These are phyloP conservation scores for Penicillium rolfsii DNA, from an alignment of 2,329 filamentous ascomycete genomes.

Conservation along the genomic window DNA sequence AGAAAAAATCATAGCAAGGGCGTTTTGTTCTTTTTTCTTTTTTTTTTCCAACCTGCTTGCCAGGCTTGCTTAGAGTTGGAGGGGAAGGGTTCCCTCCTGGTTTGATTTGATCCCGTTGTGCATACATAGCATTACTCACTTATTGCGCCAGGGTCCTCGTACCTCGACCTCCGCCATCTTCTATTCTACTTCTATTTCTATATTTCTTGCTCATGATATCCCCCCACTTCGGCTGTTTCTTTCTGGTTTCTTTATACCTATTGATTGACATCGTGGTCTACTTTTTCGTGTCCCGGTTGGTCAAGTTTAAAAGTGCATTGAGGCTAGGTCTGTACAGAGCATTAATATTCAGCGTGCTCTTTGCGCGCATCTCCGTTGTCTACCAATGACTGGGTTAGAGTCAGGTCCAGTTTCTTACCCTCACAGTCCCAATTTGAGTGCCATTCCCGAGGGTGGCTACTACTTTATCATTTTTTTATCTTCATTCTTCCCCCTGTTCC, in stretches of 20 bases:
- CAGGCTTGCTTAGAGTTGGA: neutral
- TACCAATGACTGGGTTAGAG: too few species aligned
- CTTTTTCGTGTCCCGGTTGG: neutral
- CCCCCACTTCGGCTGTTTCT: neutral
- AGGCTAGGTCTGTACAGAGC: neutral
- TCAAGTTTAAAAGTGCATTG: neutral
- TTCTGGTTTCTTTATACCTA: constrained; percentile 5
- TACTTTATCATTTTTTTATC: too few species aligned
- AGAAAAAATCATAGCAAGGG: constrained; percentile 26
- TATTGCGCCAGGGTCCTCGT: neutral
- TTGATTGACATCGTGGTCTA: neutral
- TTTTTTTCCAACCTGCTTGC: neutral
- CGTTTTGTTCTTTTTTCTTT: constrained; percentile 19
- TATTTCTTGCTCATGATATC: neutral
- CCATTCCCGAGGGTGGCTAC: too few species aligned
- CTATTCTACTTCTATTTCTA: neutral
- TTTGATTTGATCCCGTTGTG: neutral
- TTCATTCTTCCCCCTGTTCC: too few species aligned
- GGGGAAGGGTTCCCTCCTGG: neutral
- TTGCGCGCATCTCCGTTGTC: too few species aligned
- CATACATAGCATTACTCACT: neutral
- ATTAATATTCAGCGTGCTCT: neutral
- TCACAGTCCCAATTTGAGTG: too few species aligned
- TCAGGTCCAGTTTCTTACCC: too few species aligned
- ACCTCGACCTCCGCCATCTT: neutral